phyloP scores from a whole-genome alignment of 345 rosid genomes.

The Gossypium thurberi region DNA sequence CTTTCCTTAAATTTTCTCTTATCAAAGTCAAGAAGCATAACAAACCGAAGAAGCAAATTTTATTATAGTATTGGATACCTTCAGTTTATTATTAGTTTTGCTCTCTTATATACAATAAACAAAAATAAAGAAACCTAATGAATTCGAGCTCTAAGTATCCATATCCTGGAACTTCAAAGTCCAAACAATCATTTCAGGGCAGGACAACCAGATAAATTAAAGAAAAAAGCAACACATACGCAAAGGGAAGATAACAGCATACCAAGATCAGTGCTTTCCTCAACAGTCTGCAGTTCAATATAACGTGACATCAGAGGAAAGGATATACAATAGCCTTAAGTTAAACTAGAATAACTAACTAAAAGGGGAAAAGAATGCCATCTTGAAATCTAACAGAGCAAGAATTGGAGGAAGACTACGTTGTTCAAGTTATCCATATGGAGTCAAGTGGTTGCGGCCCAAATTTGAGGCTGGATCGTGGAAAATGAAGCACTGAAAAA shows the following conservation, averaged over 20 bases:
- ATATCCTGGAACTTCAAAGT: slow-evolving; percentile 11
- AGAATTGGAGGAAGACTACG: slow-evolving; percentile 7
- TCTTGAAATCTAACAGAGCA: not conserved
- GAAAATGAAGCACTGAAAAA: slow-evolving; percentile 6
- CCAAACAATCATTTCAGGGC: not conserved
- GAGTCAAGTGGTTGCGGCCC: slow-evolving; percentile 10
- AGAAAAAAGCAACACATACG: not conserved
- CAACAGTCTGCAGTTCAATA: slow-evolving; percentile 38
- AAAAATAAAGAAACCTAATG: not conserved
- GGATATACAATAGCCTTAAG: not conserved
- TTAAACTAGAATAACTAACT: not conserved
- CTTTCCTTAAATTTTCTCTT: not conserved
- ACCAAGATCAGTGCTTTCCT: slow-evolving; percentile 52
- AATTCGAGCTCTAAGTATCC: not conserved
- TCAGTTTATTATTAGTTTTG: not conserved
- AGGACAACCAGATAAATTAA: not conserved
- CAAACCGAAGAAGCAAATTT: not conserved
- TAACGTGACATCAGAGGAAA: slow-evolving; percentile 7
- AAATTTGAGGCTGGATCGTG: slow-evolving; percentile 15
- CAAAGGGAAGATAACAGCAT: slow-evolving; percentile 18
- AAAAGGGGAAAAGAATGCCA: too few species aligned
- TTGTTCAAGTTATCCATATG: slow-evolving; percentile 28
- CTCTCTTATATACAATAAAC: not conserved
- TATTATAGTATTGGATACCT: not conserved
- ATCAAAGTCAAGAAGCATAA: not conserved